Evolutionary conservation across 2,329 filamentous ascomycete species (phyloP).

Genomic region (Exophiala sideris): DNA sequence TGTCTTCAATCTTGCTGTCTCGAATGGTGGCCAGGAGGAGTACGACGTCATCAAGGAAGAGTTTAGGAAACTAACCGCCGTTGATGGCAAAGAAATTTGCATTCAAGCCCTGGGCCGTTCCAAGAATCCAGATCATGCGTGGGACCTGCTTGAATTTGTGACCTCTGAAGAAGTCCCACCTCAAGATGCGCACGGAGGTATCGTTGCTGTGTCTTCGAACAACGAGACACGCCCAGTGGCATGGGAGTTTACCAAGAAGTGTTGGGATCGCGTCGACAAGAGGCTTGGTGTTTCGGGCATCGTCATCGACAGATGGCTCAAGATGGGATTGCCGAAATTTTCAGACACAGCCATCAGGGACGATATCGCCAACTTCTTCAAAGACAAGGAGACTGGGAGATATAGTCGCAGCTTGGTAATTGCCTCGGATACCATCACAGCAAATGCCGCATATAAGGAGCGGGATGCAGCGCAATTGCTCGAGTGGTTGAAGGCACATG

Average conservation of each 20-base stretch:
- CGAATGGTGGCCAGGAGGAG: constrained; percentile 67
- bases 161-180: constrained; percentile 80
- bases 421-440: constrained; percentile 79
- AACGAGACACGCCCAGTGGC: constrained; percentile 67
- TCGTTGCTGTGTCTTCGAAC: constrained; percentile 70
- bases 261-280: constrained; percentile 69
- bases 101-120: constrained; percentile 73
- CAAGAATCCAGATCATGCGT: constrained; percentile 65
- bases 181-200: constrained; percentile 83
- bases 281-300: constrained; percentile 79
- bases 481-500: constrained; percentile 71
- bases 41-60: constrained; percentile 77
- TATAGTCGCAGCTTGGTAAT: constrained; percentile 85
- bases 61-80: constrained; percentile 74
- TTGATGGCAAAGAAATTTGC: constrained; percentile 87
- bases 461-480: constrained; percentile 69
- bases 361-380: constrained; percentile 83
- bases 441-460: constrained; percentile 75
- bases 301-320: constrained; percentile 83
- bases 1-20: constrained; percentile 75
- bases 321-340: constrained; percentile 74
- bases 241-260: constrained; percentile 80
- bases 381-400: constrained; percentile 69
- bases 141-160: constrained; percentile 66
- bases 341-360: constrained; percentile 64